phyloP scores from a whole-genome alignment of 2,329 filamentous ascomycete genomes.

The Colletotrichum acutatum region DNA sequence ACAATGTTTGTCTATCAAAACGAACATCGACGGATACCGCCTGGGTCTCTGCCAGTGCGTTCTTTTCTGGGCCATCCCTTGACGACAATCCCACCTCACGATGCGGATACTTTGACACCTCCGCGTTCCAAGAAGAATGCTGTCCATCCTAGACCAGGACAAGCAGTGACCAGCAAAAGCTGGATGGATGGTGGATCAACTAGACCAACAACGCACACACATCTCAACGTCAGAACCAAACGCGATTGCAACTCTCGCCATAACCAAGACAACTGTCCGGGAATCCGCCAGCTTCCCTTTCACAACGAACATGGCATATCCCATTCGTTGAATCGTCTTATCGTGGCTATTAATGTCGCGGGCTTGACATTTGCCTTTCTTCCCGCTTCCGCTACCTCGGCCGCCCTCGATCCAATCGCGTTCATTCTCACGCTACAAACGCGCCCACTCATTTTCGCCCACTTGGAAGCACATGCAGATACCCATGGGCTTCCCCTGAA shows the following conservation, averaged over 20 bases:
- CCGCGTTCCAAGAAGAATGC: neutral
- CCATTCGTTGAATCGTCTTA: neutral
- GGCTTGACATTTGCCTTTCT: neutral
- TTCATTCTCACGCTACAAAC: neutral
- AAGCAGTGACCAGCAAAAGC: neutral
- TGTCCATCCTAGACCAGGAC: no score
- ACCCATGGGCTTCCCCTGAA: constrained; percentile 28
- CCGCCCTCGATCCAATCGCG: neutral
- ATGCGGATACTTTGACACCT: constrained; percentile 10
- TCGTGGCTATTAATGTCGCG: neutral
- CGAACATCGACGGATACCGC: neutral
- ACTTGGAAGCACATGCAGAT: constrained; percentile 27
- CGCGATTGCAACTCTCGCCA: neutral
- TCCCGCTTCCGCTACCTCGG: neutral
- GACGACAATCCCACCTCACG: neutral
- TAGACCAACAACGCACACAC: neutral
- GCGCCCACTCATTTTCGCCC: constrained; percentile 22
- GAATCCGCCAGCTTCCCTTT: neutral
- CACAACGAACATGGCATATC: neutral
- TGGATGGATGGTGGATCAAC: neutral
- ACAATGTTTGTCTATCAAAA: constrained; percentile 23
- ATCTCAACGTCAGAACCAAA: neutral
- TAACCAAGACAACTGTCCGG: neutral
- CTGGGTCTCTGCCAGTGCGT: neutral
- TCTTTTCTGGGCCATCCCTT: neutral